These are phyloP conservation scores for Rhizoclosmatium globosum DNA, from an alignment of 192 early-diverging fungal species.

Conservation along the genomic window DNA sequence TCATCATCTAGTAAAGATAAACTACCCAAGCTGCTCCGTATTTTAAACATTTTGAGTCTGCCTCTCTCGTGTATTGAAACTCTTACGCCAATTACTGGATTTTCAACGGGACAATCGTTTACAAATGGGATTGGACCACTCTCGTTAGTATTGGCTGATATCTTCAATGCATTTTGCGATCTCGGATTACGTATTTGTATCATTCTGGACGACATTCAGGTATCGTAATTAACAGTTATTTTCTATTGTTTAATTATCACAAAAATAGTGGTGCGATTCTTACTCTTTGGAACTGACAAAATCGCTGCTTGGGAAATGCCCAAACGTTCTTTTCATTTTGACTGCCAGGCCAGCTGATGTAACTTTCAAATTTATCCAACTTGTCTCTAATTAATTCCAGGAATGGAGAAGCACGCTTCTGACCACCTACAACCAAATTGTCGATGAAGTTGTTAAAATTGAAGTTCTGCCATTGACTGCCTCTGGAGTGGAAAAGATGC, in stretches of 20 bases:
- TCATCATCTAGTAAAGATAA: background rate
- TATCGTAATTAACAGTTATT: background rate
- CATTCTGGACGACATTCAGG: conserved; percentile 24
- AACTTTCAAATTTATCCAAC: background rate
- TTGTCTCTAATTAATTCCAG: background rate
- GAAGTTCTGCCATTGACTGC: background rate
- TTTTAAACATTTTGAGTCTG: conserved; percentile 7
- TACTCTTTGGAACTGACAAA: conserved; percentile 13
- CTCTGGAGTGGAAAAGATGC: conserved; percentile 3
- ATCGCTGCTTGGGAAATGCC: conserved; percentile 4
- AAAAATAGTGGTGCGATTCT: conserved; percentile 16
- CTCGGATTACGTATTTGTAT: conserved; percentile 11
- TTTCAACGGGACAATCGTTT: background rate
- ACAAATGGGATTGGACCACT: conserved; percentile 1
- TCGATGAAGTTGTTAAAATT: conserved; percentile 1
- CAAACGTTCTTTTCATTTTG: conserved; percentile 1
- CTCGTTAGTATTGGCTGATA: background rate
- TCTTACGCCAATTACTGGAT: conserved; percentile 5
- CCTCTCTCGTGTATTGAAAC: conserved; percentile 20
- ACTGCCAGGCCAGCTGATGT: conserved; percentile 12
- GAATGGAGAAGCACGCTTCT: background rate
- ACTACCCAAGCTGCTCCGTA: conserved; percentile 14
- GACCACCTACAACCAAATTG: background rate
- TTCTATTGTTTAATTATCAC: background rate
- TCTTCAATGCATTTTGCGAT: conserved; percentile 23